Evolutionary conservation across 345 rosid species (phyloP), one percentile per base, ranked within the genome.

Genomic region (Salix arbutifolia): DNA sequence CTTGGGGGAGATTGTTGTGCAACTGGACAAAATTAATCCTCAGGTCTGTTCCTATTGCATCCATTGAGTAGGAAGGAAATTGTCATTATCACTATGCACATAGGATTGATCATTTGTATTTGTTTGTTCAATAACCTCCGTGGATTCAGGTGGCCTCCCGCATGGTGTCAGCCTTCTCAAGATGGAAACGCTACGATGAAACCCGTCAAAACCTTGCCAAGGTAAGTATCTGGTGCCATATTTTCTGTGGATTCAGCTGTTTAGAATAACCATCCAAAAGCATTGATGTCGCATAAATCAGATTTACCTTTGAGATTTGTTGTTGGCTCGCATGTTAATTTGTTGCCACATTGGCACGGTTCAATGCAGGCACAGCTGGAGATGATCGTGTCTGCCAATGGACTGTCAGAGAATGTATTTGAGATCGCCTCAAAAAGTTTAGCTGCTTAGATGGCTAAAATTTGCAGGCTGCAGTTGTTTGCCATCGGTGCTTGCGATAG

Each of bases 391-490:
- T 90, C 97, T 75, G 76, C 90, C 65, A 92, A 94, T 74, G 99
- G 98, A 46, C 80, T 96, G 81, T 96, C 99, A 0, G 99, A 94
- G 85, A 96, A 94, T 28, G 97, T 94, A 10, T 94, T 85, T 48
- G 97, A 96, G 92, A 96, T 96, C 58, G 96, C 97, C 62, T 96
- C 97, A 0, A 94, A 94, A 85, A 90, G 99, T 84, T 88, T 96
- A 75, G 91, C 98, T 74, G 91, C 87, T 79, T 92, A 79, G 82
- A 70, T 76, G 16, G 70, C 37, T 6, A 52, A 52, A 52, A 19
- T 52, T 52, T 19, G 23, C n/a, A 5, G 56, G 58, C 19, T 19
- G n/a, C 58, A 19, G 58, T 19, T 52, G 58, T 4, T 28, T 65
- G 12, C 21, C 40, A 16, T 16, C 58, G 19, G 58, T 52, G 23